Conservation (phyloP, 2,329 filamentous ascomycete species). For the Ophidiomyces ophidiicola region DNA sequence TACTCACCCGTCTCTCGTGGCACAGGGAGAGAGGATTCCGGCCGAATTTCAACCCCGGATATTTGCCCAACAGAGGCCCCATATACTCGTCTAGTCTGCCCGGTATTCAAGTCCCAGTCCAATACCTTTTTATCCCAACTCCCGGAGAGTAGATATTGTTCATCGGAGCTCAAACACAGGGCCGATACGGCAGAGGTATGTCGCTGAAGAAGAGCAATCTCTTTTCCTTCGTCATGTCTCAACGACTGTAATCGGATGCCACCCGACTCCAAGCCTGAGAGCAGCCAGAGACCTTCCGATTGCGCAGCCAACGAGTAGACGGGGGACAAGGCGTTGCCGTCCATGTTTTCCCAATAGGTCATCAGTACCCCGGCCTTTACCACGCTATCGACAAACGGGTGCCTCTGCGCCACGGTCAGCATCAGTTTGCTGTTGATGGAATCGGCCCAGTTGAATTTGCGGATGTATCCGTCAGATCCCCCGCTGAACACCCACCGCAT, state of each 20-base stretch:
- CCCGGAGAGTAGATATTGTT: conserved; percentile 75
- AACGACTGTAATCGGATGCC: conserved; percentile 88
- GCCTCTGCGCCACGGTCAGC: conserved; percentile 85
- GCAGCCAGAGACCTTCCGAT: conserved; percentile 76
- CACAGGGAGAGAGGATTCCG: conserved; percentile 60
- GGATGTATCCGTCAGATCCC: conserved; percentile 86
- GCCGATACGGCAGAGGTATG: conserved; percentile 91
- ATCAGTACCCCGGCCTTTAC: conserved; percentile 87
- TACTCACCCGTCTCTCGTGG: conserved; percentile 55
- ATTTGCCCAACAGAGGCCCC: conserved; percentile 71
- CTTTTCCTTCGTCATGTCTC: conserved; percentile 85
- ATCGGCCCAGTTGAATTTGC: conserved; percentile 90
- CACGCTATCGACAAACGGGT: conserved; percentile 95
- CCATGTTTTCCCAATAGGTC: conserved; percentile 98
- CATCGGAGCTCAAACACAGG: conserved; percentile 67
- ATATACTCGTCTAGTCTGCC: conserved; percentile 62
- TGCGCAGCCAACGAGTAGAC: conserved; percentile 92
- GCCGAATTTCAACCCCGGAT: conserved; percentile 73
- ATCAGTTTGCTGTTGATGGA: conserved; percentile 91
- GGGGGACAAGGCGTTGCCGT: conserved; percentile 60
- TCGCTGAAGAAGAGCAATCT: conserved; percentile 65
- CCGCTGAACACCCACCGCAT: conserved; percentile 92
- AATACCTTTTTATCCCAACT: conserved; percentile 93
- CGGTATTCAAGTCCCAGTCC: conserved; percentile 91
- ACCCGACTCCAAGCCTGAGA: conserved; percentile 82